Percentiles rank a stretch among this genome's conserved stretches.
Evolutionary conservation across 2,329 filamentous ascomycete species (phyloP).

Genomic region (Teratosphaeriaceae sp.): DNA sequence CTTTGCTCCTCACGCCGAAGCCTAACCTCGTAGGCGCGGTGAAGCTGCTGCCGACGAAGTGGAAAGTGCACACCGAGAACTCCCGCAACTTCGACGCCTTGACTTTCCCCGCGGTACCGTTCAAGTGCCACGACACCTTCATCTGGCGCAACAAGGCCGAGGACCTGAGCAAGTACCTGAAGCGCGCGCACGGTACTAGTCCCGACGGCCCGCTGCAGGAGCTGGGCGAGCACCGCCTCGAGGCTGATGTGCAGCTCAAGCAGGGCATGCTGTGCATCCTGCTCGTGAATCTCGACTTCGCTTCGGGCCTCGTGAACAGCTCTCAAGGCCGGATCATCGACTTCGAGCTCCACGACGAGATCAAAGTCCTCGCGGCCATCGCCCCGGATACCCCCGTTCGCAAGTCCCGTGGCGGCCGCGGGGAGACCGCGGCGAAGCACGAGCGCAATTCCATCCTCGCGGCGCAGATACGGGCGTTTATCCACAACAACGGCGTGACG

Average conservation of each 20-base stretch:
- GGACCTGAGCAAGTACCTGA: conserved; percentile 8
- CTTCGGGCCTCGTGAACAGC: conserved; percentile 41
- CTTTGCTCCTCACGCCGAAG: conserved; percentile 36
- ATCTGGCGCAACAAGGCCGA: conserved; percentile 19
- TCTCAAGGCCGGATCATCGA: conserved; percentile 41
- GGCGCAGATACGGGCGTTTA: conserved; percentile 34
- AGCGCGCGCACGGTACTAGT: conserved; percentile 7
- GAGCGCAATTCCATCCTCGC: conserved; percentile 16
- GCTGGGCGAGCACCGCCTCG: conserved; percentile 38
- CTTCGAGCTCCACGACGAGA: conserved; percentile 18
- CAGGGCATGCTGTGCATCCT: conserved; percentile 48
- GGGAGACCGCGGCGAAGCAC: no score
- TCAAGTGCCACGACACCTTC: conserved; percentile 21
- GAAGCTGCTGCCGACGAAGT: conserved; percentile 37
- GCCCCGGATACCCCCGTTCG: no score
- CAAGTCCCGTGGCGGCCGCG: no score
- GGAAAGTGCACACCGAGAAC: conserved; percentile 10
- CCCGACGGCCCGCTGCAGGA: conserved; percentile 13
- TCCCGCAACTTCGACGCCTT: conserved; percentile 28
- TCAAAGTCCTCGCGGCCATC: conserved; percentile 8
- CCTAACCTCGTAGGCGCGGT: conserved; percentile 39
- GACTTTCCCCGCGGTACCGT: not conserved
- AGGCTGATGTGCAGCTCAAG: conserved; percentile 43
- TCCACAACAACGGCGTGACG: conserved; percentile 20
- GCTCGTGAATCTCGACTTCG: conserved; percentile 45